These are phyloP conservation scores for Candida caryicola DNA, from an alignment of 805 yeast genomes.

Conservation along the genomic window DNA sequence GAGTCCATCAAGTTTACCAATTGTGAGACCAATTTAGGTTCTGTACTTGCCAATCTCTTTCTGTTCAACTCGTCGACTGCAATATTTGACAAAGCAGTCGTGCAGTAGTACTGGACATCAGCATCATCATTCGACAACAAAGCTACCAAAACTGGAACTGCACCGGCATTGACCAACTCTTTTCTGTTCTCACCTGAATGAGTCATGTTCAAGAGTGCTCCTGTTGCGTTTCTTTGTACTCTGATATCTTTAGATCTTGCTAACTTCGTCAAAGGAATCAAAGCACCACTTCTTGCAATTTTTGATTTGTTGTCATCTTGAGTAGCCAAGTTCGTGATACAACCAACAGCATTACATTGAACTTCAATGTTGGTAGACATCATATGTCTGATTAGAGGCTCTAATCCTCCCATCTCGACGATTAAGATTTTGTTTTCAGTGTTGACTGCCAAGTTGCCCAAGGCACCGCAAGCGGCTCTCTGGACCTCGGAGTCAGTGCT, in stretches of 20 bases:
- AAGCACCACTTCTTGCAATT: conserved; percentile 94
- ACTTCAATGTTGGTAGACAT: conserved; percentile 95
- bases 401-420: conserved; percentile 97
- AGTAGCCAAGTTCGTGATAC: conserved; percentile 96
- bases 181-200: conserved; percentile 95
- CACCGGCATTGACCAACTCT: conserved; percentile 96
- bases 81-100: conserved; percentile 93
- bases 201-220: conserved; percentile 96
- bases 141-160: conserved; percentile 92
- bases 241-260: conserved; percentile 93
- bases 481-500: conserved; percentile 91
- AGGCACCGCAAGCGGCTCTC: conserved; percentile 97
- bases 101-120: conserved; percentile 97
- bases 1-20: conserved; percentile 91
- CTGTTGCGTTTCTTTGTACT: conserved; percentile 98
- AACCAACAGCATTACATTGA: conserved; percentile 98
- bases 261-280: conserved; percentile 87
- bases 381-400: conserved; percentile 96
- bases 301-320: conserved; percentile 95
- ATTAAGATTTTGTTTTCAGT: conserved; percentile 89
- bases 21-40: conserved; percentile 86
- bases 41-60: conserved; percentile 82
- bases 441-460: conserved; percentile 97
- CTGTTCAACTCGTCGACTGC: conserved; percentile 95
- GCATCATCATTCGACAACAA: conserved; percentile 83